These are phyloP conservation scores for Persicaria tinctoria DNA, from an alignment of 148 eudicot species.

Conservation along the genomic window DNA sequence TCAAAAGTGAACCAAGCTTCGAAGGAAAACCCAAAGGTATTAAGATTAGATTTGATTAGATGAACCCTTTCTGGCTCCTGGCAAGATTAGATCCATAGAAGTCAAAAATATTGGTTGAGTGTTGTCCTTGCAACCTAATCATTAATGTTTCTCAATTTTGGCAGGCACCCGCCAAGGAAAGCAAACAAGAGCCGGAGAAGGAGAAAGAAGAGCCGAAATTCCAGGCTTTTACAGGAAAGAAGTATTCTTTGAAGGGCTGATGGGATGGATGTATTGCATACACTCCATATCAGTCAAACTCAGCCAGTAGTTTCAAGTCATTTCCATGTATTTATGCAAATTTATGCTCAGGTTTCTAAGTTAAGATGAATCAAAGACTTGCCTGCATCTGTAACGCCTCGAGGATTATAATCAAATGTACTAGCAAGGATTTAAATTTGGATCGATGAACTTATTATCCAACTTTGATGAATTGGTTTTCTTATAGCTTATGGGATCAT, in stretches of 20 bases:
- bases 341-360: neutral
- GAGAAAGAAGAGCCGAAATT: constrained; percentile 68
- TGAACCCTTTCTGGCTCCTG: neutral
- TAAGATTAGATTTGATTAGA: neutral
- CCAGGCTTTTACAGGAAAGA: constrained; percentile 68
- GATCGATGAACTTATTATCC: neutral
- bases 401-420: neutral
- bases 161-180: constrained; percentile 59
- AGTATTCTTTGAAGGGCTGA: constrained; percentile 56
- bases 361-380: neutral
- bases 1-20: constrained; percentile 41
- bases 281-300: neutral
- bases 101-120: neutral
- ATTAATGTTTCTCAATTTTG: neutral
- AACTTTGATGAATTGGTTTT: neutral
- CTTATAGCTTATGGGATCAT: neutral
- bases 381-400: neutral
- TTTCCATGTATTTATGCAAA: neutral
- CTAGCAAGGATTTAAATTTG: neutral
- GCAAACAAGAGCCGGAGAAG: constrained; percentile 39
- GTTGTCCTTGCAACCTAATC: neutral
- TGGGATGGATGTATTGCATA: neutral
- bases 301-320: neutral
- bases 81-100: neutral
- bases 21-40: constrained; percentile 51